Evolutionary conservation across 306 rosid species (phyloP), one percentile per base, ranked within the genome.

Genomic region (Begonia peltatifolia): DNA sequence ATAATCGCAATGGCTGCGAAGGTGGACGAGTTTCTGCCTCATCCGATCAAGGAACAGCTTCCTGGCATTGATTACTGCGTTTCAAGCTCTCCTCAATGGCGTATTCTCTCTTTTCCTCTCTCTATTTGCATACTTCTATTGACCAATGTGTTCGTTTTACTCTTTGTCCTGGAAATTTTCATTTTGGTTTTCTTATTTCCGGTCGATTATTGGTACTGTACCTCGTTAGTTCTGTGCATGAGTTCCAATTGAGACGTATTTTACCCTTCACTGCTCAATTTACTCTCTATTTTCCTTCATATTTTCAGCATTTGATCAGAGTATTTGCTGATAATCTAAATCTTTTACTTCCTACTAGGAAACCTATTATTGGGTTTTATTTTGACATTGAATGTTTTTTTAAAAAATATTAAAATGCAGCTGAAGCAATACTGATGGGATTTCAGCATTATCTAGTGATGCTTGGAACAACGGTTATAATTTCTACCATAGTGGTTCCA

Each of bases 41-140:
- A 80, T 64, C 87, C 95, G 0, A 63, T 80, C 9, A 82, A 73
- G 72, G 97, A 85, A 0, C 97, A 90, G 55, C 90, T 85, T 74
- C 87, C 85, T 11, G 87, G 94, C 16, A 74, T 85, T 47, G 76
- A 78, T 56, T 90, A 60, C 79, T 80, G 97, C 55, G 60, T 89
- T 61, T 60, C 67, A 35, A 85, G 95, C 62, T 62, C 83, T 38
- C 95, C 97, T 13, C 35, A 75, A 38, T 82, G 94, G 97, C 84
- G 97, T 85, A 74, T 7, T 25, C 20, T 25, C 51, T 46, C 54
- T 38, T 57, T 47, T 25, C 54, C 52, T 42, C 15, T 11, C n/a
- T 41, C 12, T 55, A 14, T 10, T 15, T 47, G 10, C 12, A 18
- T 20, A 5, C 20, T n/a, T 55, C 4, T 10, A 11, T 36, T 6